Base-by-base conservation (phyloP, 306 rosid genomes). In the Acacia acuminata region DNA sequence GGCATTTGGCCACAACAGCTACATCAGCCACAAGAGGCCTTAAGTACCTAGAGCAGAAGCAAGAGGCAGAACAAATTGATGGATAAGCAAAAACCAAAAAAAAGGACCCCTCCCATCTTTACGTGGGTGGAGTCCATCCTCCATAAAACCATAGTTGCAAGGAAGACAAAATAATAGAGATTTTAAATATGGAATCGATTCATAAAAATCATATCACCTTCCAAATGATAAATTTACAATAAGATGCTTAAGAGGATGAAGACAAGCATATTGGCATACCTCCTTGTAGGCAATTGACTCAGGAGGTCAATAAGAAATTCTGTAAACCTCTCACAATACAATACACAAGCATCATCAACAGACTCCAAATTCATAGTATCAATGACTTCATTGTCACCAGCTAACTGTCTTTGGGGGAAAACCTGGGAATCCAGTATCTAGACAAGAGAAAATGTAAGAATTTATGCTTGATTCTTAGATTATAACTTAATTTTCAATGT, bases 1-100 rank as follows among this genome's bases (percentile, higher is more conserved):
- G 98, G 86, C 99, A 96, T 86, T 96, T 96, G 61, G 98, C 91
- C 83, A 96, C 99, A 27, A 96, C 99, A 63, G 94, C 99, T n/a
- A 92, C 93, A 86, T 96, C 99, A 84, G 94, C 97, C 83, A 96
- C 97, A 79, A 96, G 92, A 48, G 99, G 99, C 88, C 97, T 93
- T 83, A 92, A 79, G 88, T 88, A 96, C 88, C 99, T 94, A 79
- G 50, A 88, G 76, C 77, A 78, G 22, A 48, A 77, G 76, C 32
- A 73, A 72, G 73, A 73, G 80, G 44, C n/a, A 69, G 48, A 11
- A 44, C 32, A 43, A 13, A 71, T 32, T 70, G 32, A 40, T 53
- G 71, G 40, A 44, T 5, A 34, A 48, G 71, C 38, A 24, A 76
- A 63, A 63, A 4, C 1, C 13, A 72, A 75, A 71, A 73, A 47